Evolutionary conservation across 805 yeast genomes (phyloP).

Genomic region (Metschnikowia vanudenii): DNA sequence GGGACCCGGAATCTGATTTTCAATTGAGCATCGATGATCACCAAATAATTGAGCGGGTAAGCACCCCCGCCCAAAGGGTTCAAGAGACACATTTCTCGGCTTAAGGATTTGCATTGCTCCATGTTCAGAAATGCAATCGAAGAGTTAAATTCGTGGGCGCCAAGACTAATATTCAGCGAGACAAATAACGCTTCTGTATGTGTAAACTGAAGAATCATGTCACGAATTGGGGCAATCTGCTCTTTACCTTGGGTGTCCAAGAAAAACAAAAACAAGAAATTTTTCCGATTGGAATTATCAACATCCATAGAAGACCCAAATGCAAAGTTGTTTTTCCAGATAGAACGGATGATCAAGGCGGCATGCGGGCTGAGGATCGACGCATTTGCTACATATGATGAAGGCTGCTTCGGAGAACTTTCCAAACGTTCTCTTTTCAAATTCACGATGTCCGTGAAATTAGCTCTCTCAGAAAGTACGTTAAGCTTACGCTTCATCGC

Average conservation of each 20-base stretch:
- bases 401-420: background rate
- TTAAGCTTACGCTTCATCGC: constrained; percentile 7
- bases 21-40: constrained; percentile 20
- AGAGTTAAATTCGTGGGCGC: background rate
- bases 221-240: constrained; percentile 19
- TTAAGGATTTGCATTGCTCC: constrained; percentile 22
- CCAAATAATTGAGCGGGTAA: constrained; percentile 33
- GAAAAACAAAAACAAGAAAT: constrained; percentile 24
- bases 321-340: background rate
- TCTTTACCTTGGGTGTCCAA: constrained; percentile 36
- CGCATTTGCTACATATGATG: background rate
- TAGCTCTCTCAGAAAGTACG: background rate
- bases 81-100: constrained; percentile 25
- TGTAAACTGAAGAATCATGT: constrained; percentile 10
- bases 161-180: constrained; percentile 17
- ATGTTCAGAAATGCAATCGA: constrained; percentile 8
- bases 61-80: constrained; percentile 40
- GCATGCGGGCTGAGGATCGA: background rate
- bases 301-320: constrained; percentile 4
- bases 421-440: background rate
- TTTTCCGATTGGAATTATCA: background rate
- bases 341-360: background rate
- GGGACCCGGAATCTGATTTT: constrained; percentile 21
- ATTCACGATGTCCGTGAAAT: background rate
- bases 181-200: constrained; percentile 15